Evolutionary conservation across 306 rosid genomes (phyloP), one percentile per base, ranked within the genome.

Genomic region (Mimosa bimucronata): DNA sequence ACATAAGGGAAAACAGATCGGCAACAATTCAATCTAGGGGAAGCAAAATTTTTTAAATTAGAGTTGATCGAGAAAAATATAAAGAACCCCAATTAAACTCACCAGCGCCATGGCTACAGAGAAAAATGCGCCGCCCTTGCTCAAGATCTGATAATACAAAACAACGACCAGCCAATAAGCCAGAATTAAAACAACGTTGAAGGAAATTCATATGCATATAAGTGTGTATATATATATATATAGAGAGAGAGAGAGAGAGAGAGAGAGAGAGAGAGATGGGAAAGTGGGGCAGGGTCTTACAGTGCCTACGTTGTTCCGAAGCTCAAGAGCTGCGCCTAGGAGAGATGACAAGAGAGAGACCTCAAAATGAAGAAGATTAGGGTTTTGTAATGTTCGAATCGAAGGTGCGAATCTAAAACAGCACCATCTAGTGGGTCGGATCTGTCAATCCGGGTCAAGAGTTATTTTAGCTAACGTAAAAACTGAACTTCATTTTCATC

Each of bases 51-150:
- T 72, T 50, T 21, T 29, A 71, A 5, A 15, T 3, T 2, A 2
- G 9, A 46, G 48, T 6, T 7, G 10, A 1, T 55, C 1, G 15
- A 38, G 11, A 58, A 26, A 57, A 74, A 19, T 37, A 41, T 15
- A 4, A 12, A 25, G 28, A 61, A 26, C 2, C 23, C 9, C 1
- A 6, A 45, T 18, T 1, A 31, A 2, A 86, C 97, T 84, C 83
- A 88, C 94, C 90, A 93, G 88, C 81, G 92, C 90, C 97, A 93
- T 93, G 80, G 89, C 91, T 90, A 82, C 61, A n/a, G n/a, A 34
- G 82, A 84, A 81, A 83, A 80, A 77, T 66, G 85, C 31, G 79
- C 81, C 66, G 77, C 90, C 37, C 87, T 40, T 70, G 84, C 29
- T 37, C 28, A 77, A 82, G 97, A 93, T 88, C 94, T 87, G 89